Conservation (phyloP, 2,329 filamentous ascomycete genomes). For the Sordariomycetes sp. region DNA sequence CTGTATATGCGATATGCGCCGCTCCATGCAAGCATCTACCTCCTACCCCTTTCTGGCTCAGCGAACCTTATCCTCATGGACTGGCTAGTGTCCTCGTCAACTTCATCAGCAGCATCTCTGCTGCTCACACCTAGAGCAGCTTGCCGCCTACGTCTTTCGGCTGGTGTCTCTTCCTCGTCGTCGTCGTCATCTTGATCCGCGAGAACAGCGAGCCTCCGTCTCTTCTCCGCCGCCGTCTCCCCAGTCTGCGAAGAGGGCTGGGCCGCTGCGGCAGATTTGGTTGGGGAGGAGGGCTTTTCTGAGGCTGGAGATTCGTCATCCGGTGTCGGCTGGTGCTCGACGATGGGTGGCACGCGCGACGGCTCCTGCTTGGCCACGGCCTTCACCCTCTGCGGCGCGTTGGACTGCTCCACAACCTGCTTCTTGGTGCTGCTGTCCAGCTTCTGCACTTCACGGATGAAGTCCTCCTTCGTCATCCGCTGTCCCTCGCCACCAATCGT, state of each 20-base stretch:
- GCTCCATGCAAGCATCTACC: too few species aligned
- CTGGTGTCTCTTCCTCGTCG: slow-evolving; percentile 58
- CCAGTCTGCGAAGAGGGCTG: slow-evolving; percentile 19
- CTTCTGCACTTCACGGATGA: slow-evolving; percentile 64
- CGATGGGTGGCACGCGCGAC: slow-evolving; percentile 9
- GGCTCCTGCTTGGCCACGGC: slow-evolving; percentile 33
- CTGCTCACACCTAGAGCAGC: slow-evolving; percentile 59
- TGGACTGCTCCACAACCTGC: slow-evolving; percentile 43
- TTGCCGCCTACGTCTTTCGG: slow-evolving; percentile 63
- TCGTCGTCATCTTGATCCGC: slow-evolving; percentile 21
- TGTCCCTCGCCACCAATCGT: slow-evolving; percentile 64
- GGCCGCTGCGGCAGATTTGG: slow-evolving; percentile 8
- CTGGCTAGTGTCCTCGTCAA: slow-evolving; percentile 12
- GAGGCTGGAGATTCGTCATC: background rate
- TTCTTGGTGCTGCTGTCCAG: slow-evolving; percentile 57
- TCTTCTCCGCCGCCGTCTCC: slow-evolving; percentile 63
- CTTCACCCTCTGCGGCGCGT: slow-evolving; percentile 38
- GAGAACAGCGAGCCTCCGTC: slow-evolving; percentile 50
- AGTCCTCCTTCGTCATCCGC: slow-evolving; percentile 73
- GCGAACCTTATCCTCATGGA: slow-evolving; percentile 4
- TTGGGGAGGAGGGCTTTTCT: slow-evolving; percentile 2
- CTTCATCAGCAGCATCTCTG: slow-evolving; percentile 47
- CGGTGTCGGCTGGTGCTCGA: slow-evolving; percentile 7
- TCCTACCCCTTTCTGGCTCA: slow-evolving; percentile 2
- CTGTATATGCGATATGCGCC: too few species aligned